Conservation (phyloP, 2,329 filamentous ascomycete genomes). For the Xylariaceae sp. region DNA sequence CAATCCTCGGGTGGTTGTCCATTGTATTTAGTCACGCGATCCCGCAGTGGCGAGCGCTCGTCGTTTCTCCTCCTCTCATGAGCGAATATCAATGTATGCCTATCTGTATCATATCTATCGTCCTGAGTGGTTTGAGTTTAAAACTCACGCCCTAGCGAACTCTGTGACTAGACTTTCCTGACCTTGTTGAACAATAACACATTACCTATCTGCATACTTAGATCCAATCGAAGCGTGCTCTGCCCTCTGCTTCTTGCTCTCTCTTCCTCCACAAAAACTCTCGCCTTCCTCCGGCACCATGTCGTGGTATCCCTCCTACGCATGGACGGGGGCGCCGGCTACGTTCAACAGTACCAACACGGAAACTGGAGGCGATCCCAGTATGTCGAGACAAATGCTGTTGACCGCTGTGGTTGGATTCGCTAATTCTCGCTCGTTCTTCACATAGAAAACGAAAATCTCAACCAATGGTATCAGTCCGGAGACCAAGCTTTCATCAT, state of each 20-base stretch:
- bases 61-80: too few relatives aligned
- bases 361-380: constrained; percentile 69
- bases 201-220: too few relatives aligned
- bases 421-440: constrained; percentile 11
- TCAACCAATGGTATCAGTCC: constrained; percentile 92
- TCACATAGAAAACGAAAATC: constrained; percentile 67
- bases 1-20: too few relatives aligned
- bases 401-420: background rate
- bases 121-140: too few relatives aligned
- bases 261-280: background rate
- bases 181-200: too few relatives aligned
- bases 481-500: constrained; percentile 95
- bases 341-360: constrained; percentile 61
- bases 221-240: too few relatives aligned
- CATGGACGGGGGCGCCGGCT: constrained; percentile 54
- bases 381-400: constrained; percentile 46
- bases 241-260: background rate
- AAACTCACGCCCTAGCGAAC: too few relatives aligned
- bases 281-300: constrained; percentile 33
- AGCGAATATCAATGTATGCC: too few relatives aligned
- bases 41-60: too few relatives aligned
- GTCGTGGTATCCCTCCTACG: constrained; percentile 47
- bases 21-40: too few relatives aligned
- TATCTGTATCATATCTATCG: too few relatives aligned
- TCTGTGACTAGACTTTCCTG: too few relatives aligned